phyloP scores from a whole-genome alignment of 2,329 filamentous ascomycete species.

The Fusarium tupiense region DNA sequence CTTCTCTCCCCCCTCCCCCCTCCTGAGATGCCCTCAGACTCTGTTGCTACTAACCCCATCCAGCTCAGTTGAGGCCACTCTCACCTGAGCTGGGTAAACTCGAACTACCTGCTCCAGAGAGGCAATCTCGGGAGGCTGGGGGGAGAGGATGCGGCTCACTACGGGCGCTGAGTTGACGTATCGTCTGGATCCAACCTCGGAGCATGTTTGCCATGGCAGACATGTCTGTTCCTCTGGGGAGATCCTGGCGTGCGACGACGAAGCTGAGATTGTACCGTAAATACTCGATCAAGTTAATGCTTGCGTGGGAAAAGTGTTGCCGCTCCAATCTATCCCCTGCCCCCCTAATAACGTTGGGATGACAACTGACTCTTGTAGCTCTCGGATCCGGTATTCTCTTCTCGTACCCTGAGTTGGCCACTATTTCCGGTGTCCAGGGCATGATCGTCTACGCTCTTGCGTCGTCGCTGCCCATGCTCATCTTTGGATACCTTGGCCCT shows the following conservation, averaged over 20 bases:
- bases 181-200: constrained; percentile 62
- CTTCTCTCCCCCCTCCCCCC: constrained; percentile 42
- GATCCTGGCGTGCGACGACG: constrained; percentile 58
- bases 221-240: constrained; percentile 44
- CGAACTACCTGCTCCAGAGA: constrained; percentile 37
- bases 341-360: constrained; percentile 20
- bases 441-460: constrained; percentile 79
- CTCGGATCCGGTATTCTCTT: constrained; percentile 87
- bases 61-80: constrained; percentile 1
- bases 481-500: constrained; percentile 79
- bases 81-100: constrained; percentile 6
- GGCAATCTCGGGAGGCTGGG: constrained; percentile 43
- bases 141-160: constrained; percentile 74
- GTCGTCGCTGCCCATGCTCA: constrained; percentile 75
- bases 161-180: constrained; percentile 79
- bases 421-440: constrained; percentile 81
- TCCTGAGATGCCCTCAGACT: constrained; percentile 37
- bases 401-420: constrained; percentile 82
- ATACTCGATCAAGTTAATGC: constrained; percentile 99
- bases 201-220: background rate
- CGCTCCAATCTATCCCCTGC: constrained; percentile 66
- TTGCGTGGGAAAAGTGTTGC: constrained; percentile 98
- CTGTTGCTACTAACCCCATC: constrained; percentile 42
- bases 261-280: constrained; percentile 95
- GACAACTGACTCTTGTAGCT: constrained; percentile 66